Base-by-base conservation (phyloP, 2,329 filamentous ascomycete genomes). In the Colletotrichum gigasporum region DNA sequence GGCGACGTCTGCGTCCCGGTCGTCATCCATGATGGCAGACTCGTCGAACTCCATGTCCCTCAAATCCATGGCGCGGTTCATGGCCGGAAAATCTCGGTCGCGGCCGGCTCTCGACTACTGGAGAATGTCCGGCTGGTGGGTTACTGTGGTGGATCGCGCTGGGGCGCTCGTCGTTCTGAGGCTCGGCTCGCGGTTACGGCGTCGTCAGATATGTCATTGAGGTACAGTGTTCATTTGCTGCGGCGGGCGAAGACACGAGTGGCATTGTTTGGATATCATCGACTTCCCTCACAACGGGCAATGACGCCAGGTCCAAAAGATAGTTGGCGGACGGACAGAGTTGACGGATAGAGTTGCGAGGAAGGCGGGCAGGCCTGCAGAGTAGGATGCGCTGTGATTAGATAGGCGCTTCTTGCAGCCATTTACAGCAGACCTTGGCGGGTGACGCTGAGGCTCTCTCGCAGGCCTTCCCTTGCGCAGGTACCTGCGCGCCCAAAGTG, bases 21-120 rank as follows among this genome's bases (percentile, higher is more conserved):
- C 56, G 41, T 72, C 72, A 48, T 78, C 76, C 69, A 75, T 72
- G 41, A 78, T 68, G 50, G 75, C 75, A 9, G 71, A 70, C n/a
- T 78, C 75, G 47, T 78, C 73, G 52, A 68, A 65, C 34, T 71
- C 71, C 39, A 69, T 67, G 16, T 72, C 68, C 26, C 58, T 65
- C 51, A 65, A 42, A 24, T 57, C 51, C 44, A 63, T 65, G 20
- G 58, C 44, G 26, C 63, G 50, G 24, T 65, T 58, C 63, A 65
- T 63, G 22, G 50, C 44, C 16, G 50, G 14, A 26, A 14, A 44
- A 10, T 37, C 3, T 16, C 22, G 45, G 52, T 63, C 44, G 44
- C n/a, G 28, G 48, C 18, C 22, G 42, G 34, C 41, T 56, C 10
- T 28, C 60, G 50, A 51, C 44, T 10, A 35, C 48, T 55, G 14